Evolutionary conservation across 108 stramenopile genomes (phyloP), one percentile per base, ranked within the genome.

Genomic region (Stephanodiscus triporus): DNA sequence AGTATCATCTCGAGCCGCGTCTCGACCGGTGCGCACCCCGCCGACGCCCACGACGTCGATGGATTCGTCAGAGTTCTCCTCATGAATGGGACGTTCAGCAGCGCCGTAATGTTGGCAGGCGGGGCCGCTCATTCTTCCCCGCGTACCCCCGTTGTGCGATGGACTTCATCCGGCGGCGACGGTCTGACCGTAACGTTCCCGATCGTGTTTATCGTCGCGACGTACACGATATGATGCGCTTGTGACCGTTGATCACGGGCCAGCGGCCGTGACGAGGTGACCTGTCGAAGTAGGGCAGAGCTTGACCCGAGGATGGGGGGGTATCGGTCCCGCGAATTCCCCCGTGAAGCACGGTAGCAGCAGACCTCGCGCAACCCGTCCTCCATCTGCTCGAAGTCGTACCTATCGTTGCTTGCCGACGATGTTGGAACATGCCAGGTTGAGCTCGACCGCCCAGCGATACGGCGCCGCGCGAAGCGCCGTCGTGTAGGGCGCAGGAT

Each of bases 11-110:
- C 84, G 77, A 92, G 94, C n/a, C 16, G 77, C 96, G 76, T 97
- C 96, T 26, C 36, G 36, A n/a, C 94, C 94, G 55, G 75, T 74
- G 9, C 75, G 55, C 37, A 97, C 83, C 22, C 96, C 96, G 2
- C 96, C 96, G 24, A 92, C 96, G 8, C 94, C 96, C 2, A 97
- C 90, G 30, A 97, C 87, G 81, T 97, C 94, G 80, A 97, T 97
- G 26, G 66, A 73, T 7, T 60, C 40, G 9, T 88, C 83, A 48
- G 10, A 90, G 70, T 55, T 88, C 84, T n/a, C 65, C 90, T 78
- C 91, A 95, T 83, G 64, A 89, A 81, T 16, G 79, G 75, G 3
- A 95, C 93, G 74, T 97, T 95, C 45, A 94, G 94, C 49, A 97
- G 66, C 5, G 96, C 96, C 14, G 92, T 95, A n/a, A 59, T 88